Conservation (phyloP, 257 asterid species). For the Buddleja alternifolia region DNA sequence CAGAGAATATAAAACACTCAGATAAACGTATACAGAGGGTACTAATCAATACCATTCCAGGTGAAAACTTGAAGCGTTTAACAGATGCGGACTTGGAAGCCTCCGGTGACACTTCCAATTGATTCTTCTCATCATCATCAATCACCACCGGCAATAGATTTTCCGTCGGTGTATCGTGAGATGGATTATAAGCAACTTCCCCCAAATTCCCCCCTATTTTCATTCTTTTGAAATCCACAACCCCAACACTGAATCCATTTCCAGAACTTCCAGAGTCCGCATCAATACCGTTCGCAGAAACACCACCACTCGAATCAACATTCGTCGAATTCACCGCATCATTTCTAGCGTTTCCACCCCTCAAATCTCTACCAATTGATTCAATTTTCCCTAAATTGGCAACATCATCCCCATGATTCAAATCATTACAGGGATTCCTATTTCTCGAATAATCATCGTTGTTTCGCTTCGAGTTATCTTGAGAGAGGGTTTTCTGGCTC, state of each 20-base stretch:
- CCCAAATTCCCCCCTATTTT: constrained; percentile 24
- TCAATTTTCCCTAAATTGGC: constrained; percentile 24
- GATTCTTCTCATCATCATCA: constrained; percentile 45
- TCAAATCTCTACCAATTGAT: constrained; percentile 28
- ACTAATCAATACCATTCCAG: constrained; percentile 76
- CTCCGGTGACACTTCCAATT: constrained; percentile 76
- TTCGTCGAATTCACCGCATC: constrained; percentile 17
- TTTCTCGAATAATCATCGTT: constrained; percentile 15
- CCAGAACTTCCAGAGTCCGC: constrained; percentile 17
- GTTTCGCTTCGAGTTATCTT: constrained; percentile 34
- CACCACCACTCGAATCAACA: constrained; percentile 21
- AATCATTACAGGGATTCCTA: constrained; percentile 18
- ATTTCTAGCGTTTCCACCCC: constrained; percentile 30
- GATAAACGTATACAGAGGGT: not conserved
- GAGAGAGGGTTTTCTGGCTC: constrained; percentile 51
- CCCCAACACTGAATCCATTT: constrained; percentile 28
- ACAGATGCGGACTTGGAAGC: constrained; percentile 49
- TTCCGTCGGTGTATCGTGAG: constrained; percentile 38
- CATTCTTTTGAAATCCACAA: constrained; percentile 15
- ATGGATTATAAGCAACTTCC: constrained; percentile 37
- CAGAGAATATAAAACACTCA: not conserved
- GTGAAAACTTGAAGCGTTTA: constrained; percentile 92
- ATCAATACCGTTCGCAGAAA: constrained; percentile 26
- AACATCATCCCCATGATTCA: not conserved
- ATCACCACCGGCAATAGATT: constrained; percentile 36